Evolutionary conservation across 2,329 filamentous ascomycete species (phyloP), one percentile per base, ranked within the genome.

Genomic region (Capronia americana): DNA sequence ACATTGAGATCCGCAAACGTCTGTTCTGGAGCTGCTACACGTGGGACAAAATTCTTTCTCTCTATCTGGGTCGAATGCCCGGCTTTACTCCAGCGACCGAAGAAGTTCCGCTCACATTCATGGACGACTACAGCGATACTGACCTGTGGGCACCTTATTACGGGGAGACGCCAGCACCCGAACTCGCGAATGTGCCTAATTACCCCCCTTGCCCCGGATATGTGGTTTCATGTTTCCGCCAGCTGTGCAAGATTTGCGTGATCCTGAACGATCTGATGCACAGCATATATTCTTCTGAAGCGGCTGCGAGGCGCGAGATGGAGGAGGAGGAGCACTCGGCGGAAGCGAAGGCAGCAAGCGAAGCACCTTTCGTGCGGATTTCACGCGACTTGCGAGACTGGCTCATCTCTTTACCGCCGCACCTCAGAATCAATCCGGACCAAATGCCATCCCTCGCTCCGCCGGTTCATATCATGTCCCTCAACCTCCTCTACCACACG

Each of bases 401-500:
- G 83, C 74, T 77, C 28, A 71, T 72, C 1, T 70, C 72, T 0
- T 67, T 85, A 6, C 84, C 83, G 0, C 46, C 71, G 3, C 80
- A 84, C 71, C 75, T 85, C 0, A 72, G 70, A 17, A 79, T 81
- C 30, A 76, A 79, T 50, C 71, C 75, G 3, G 71, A 73, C 7
- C 76, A 74, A 8, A 73, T 69, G 65, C 70, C 71, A 7, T 60
- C 63, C 8, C 61, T 72, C 1, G 74, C 75, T 6, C 81, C 81
- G 11, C 82, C 82, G 1, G 81, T 80, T 17, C 80, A 83, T 65
- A 77, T 82, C 1, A 74, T 84, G 44, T 81, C 79, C 63, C 73
- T 83, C 0, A 76, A 80, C 46, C 78, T 83, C 3, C 81, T 85
- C 72, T 83, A 84, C 48, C 78, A 86, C 61, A 82, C 83, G 0